Conservation (phyloP, 805 yeast genomes). For the Isabelozyma gotoi region DNA sequence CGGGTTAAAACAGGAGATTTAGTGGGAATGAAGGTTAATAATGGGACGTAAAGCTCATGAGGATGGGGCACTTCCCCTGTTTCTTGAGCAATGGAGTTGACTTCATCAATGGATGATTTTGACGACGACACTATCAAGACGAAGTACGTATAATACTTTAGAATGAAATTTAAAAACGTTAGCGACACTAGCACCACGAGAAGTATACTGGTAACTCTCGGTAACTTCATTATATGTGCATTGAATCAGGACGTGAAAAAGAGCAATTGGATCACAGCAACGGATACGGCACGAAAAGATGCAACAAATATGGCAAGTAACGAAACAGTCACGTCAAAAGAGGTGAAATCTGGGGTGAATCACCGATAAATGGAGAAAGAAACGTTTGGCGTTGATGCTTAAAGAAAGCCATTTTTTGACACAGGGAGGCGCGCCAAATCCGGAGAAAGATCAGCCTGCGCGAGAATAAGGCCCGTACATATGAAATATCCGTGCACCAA, state of each 20-base stretch:
- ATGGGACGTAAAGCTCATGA: slow-evolving; percentile 47
- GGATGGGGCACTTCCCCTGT: slow-evolving; percentile 43
- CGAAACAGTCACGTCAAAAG: background rate
- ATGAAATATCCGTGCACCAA: no score
- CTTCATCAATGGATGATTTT: slow-evolving; percentile 20
- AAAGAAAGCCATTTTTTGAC: background rate
- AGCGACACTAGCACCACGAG: slow-evolving; percentile 30
- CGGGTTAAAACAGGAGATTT: slow-evolving; percentile 36
- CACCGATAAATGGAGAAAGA: no score
- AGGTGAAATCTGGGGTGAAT: no score
- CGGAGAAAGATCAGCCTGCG: background rate
- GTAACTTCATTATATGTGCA: slow-evolving; percentile 28
- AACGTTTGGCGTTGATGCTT: no score
- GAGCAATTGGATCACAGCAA: background rate
- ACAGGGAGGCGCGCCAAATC: background rate
- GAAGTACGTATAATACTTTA: slow-evolving; percentile 39
- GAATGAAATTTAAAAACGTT: slow-evolving; percentile 30
- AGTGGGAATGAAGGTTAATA: slow-evolving; percentile 50
- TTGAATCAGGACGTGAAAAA: background rate
- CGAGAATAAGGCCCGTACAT: no score
- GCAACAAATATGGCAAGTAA: background rate
- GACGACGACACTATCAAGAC: slow-evolving; percentile 31
- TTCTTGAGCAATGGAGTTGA: slow-evolving; percentile 26
- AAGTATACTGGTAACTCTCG: slow-evolving; percentile 34
- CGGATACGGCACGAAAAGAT: background rate